Evolutionary conservation across 306 rosid genomes (phyloP), one percentile per base, ranked within the genome.

Genomic region (Dalbergia cochinchinensis): DNA sequence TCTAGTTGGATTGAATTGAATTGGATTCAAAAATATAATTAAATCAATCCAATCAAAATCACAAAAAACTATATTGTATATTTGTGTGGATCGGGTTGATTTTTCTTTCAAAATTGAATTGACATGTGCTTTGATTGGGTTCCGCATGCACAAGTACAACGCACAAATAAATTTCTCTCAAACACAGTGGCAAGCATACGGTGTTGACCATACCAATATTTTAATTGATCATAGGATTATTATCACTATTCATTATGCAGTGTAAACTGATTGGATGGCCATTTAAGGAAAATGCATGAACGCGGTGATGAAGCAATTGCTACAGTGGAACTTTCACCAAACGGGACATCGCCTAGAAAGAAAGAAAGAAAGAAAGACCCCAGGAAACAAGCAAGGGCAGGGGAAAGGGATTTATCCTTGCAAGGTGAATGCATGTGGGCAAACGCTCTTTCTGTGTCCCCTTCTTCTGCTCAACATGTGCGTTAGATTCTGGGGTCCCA

Each of bases 351-450:
- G 10, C 15, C 50, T 41, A n/a, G 26, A 16, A 37, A 37, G 41
- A 37, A 22, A 22, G 26, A 22, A 22, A 22, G 26, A 22, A 26
- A 26, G 31, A 26, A 26, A 14, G 19, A 14, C 19, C 19, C 15
- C 1, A 64, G 42, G 22, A 59, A 44, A 41, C 33, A 63, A 50
- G 34, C 34, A 66, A 20, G 35, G 26, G 11, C 44, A 4, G 44
- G 8, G 10, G 69, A 69, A 45, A 47, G 41, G 69, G 69, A 45
- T 69, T 59, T 60, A 60, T 16, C 44, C 70, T 34, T 65, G 54
- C 57, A 18, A 26, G 74, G 59, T 69, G 53, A 48, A 48, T 71
- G 83, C 80, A 78, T 78, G 86, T 83, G 80, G 55, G 42, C 70
- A 20, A 65, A 71, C 69, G 33, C 44, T 11, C 33, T 26, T 51